These are phyloP conservation scores for Parascedosporium putredinis DNA, from an alignment of 2,329 filamentous ascomycete species.

Conservation along the genomic window DNA sequence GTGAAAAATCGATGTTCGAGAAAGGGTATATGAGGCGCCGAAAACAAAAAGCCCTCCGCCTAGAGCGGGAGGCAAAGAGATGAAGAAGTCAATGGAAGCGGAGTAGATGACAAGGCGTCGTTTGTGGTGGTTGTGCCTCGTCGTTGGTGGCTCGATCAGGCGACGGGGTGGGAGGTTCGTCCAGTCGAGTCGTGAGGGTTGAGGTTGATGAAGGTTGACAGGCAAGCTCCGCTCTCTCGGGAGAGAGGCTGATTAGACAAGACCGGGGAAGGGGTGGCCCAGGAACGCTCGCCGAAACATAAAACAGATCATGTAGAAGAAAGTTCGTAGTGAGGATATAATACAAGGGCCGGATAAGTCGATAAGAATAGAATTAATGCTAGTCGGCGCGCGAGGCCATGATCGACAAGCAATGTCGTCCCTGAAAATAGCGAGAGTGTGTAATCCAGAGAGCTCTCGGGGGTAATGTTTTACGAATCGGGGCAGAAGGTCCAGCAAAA, in stretches of 20 bases:
- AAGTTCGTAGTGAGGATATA: neutral
- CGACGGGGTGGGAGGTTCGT: neutral
- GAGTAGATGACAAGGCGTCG: too few species aligned
- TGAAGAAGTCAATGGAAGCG: too few species aligned
- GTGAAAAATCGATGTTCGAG: neutral
- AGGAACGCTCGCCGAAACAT: neutral
- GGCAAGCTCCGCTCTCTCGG: neutral
- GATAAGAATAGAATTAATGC: neutral
- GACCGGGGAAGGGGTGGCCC: neutral
- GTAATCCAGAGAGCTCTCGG: too few species aligned
- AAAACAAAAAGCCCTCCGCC: too few species aligned
- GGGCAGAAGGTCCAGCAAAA: neutral
- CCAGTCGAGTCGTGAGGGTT: too few species aligned
- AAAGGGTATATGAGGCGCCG: neutral
- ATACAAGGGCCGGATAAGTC: neutral
- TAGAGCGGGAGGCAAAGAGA: too few species aligned
- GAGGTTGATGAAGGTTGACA: neutral
- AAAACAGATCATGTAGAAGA: neutral
- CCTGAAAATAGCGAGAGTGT: neutral
- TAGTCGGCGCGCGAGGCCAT: neutral
- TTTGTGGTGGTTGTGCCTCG: too few species aligned
- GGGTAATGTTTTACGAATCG: neutral
- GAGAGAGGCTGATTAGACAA: conserved; percentile 1
- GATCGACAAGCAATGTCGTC: neutral
- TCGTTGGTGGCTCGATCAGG: too few species aligned